These are phyloP conservation scores for Xylaria castorea DNA, from an alignment of 495 filamentous ascomycete genomes.

Conservation along the genomic window DNA sequence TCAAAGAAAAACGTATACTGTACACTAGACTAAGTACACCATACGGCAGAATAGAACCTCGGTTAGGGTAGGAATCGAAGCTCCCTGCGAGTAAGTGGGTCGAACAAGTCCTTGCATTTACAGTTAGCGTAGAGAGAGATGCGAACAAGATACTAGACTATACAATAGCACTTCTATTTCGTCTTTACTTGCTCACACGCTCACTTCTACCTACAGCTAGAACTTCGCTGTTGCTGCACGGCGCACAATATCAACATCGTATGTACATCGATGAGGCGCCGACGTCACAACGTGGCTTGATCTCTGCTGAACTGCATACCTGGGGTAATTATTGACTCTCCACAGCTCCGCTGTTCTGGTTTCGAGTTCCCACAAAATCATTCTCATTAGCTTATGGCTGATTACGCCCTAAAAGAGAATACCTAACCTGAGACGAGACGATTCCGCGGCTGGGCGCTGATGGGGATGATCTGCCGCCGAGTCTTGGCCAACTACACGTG, in stretches of 20 bases:
- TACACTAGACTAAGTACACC: not conserved
- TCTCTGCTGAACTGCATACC: not conserved
- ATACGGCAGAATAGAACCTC: conserved; percentile 5
- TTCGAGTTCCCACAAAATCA: conserved; percentile 17
- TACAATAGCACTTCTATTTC: not conserved
- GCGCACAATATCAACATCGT: not conserved
- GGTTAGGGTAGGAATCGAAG: conserved; percentile 1
- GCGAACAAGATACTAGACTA: not conserved
- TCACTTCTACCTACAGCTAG: not conserved
- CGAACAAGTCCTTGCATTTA: conserved; percentile 11
- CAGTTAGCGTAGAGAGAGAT: not conserved
- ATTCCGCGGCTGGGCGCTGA: conserved; percentile 16
- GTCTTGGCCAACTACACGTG: conserved; percentile 17
- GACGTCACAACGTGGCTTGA: conserved; percentile 4
- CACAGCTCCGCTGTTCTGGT: conserved; percentile 4
- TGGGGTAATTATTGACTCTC: conserved; percentile 1
- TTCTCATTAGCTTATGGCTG: conserved; percentile 1
- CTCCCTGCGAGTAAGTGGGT: conserved; percentile 7
- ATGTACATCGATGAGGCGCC: not conserved
- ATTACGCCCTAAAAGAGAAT: not conserved
- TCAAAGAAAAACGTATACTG: conserved; percentile 2
- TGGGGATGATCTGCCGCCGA: conserved; percentile 17
- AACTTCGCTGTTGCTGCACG: not conserved
- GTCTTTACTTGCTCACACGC: not conserved
- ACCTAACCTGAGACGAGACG: conserved; percentile 10